Conservation (phyloP, 2,329 filamentous ascomycete genomes). For the Stylonectria norvegica region DNA sequence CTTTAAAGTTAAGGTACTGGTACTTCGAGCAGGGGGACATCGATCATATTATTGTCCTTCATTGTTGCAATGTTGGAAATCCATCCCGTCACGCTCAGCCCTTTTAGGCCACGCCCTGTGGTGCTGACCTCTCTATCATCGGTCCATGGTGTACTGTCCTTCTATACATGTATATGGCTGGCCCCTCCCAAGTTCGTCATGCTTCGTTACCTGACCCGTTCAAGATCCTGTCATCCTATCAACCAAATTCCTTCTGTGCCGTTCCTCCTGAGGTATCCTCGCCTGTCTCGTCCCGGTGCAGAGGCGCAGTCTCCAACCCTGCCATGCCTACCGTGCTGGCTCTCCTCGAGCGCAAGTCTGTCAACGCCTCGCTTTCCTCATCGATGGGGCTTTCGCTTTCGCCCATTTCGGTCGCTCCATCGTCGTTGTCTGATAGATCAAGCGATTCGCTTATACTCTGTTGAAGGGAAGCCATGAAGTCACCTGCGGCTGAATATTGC, state of each 20-base stretch:
- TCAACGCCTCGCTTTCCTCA: constrained; percentile 54
- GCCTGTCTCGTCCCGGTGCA: constrained; percentile 31
- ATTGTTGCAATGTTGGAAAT: too few relatives aligned
- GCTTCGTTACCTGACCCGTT: neutral
- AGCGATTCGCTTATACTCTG: constrained; percentile 48
- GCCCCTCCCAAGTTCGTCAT: neutral
- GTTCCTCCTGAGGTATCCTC: constrained; percentile 19
- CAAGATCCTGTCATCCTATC: constrained; percentile 21
- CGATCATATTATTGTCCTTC: too few relatives aligned
- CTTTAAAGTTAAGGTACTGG: too few relatives aligned
- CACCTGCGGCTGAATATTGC: constrained; percentile 48
- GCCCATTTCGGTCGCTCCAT: constrained; percentile 39
- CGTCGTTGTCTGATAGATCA: constrained; percentile 29
- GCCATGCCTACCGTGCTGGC: constrained; percentile 50
- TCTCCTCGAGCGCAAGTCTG: constrained; percentile 49
- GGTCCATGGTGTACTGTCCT: too few relatives aligned
- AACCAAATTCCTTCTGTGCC: constrained; percentile 42
- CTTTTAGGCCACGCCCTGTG: too few relatives aligned
- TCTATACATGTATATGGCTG: neutral
- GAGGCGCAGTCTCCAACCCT: constrained; percentile 49
- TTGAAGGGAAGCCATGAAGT: constrained; percentile 52
- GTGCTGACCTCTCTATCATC: too few relatives aligned
- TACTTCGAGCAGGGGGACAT: too few relatives aligned
- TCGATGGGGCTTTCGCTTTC: constrained; percentile 43
- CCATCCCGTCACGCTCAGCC: too few relatives aligned